Conservation (phyloP, 1,139 yeast species). For the Eremothecium cymbalariae region DNA sequence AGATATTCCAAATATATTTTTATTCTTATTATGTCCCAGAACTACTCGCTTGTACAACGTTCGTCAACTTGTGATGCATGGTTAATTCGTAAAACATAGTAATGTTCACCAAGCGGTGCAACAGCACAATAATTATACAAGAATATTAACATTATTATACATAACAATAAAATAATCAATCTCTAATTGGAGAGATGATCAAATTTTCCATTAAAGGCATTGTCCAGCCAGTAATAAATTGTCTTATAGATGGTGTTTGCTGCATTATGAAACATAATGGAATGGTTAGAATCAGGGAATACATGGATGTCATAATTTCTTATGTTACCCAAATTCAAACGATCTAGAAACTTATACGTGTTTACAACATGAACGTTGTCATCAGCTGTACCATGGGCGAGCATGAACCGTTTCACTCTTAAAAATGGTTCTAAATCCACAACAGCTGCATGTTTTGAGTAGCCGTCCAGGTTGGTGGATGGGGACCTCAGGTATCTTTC, state of each 20-base stretch:
- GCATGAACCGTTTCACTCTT: slow-evolving; percentile 49
- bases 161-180: too few relatives aligned
- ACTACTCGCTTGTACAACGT: too few relatives aligned
- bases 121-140: too few relatives aligned
- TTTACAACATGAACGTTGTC: slow-evolving; percentile 95
- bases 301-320: slow-evolving; percentile 85
- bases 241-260: slow-evolving; percentile 67
- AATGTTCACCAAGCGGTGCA: too few relatives aligned
- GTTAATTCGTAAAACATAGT: too few relatives aligned
- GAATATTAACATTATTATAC: too few relatives aligned
- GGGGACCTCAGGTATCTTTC: slow-evolving; percentile 85
- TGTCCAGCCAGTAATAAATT: slow-evolving; percentile 58
- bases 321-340: slow-evolving; percentile 49
- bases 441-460: slow-evolving; percentile 40
- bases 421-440: slow-evolving; percentile 43
- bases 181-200: slow-evolving; percentile 13
- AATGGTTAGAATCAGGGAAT: slow-evolving; percentile 91
- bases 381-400: slow-evolving; percentile 96
- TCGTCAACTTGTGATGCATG: too few relatives aligned
- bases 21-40: too few relatives aligned
- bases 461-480: slow-evolving; percentile 42
- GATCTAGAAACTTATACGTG: slow-evolving; percentile 66
- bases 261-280: slow-evolving; percentile 73
- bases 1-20: too few relatives aligned
- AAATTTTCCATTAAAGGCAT: slow-evolving; percentile 57